Percentiles rank a stretch among this genome's conserved stretches.
phyloP scores from a whole-genome alignment of 352 stramenopile species.

The Globisporangium rhizosaccharum region DNA sequence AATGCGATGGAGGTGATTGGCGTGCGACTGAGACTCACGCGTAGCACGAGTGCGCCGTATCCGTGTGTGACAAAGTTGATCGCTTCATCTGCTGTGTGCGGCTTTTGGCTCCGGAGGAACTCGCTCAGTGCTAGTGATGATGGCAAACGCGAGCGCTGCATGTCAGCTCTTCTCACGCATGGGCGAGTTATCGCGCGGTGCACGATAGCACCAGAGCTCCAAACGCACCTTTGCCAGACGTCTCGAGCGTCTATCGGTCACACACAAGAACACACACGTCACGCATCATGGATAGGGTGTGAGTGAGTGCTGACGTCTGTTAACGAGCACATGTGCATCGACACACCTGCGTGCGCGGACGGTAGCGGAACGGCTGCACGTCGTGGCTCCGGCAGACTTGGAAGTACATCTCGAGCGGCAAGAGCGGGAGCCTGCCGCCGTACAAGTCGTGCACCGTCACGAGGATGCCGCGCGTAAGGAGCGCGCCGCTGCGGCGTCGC shows the following conservation, averaged over 20 bases:
- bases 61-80: conserved; percentile 71
- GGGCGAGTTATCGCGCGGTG: background rate
- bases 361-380: conserved; percentile 47
- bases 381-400: conserved; percentile 25
- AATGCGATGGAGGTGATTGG: background rate
- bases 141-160: background rate
- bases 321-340: background rate
- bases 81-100: conserved; percentile 44
- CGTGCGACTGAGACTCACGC: conserved; percentile 21
- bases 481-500: conserved; percentile 27
- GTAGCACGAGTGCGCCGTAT: conserved; percentile 64
- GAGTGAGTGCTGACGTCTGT: background rate
- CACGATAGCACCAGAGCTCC: background rate
- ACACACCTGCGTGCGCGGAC: conserved; percentile 34
- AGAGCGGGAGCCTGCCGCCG: conserved; percentile 31
- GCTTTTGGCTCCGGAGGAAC: conserved; percentile 55
- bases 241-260: conserved; percentile 23
- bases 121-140: conserved; percentile 27
- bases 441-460: conserved; percentile 70
- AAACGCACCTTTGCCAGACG: conserved; percentile 31
- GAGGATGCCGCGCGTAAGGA: conserved; percentile 44
- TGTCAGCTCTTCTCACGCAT: background rate
- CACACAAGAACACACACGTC: background rate
- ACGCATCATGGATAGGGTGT: background rate
- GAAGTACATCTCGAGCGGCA: conserved; percentile 47